Conservation (phyloP, 169 alveolate genomes). For the Eimeria sp. region DNA sequence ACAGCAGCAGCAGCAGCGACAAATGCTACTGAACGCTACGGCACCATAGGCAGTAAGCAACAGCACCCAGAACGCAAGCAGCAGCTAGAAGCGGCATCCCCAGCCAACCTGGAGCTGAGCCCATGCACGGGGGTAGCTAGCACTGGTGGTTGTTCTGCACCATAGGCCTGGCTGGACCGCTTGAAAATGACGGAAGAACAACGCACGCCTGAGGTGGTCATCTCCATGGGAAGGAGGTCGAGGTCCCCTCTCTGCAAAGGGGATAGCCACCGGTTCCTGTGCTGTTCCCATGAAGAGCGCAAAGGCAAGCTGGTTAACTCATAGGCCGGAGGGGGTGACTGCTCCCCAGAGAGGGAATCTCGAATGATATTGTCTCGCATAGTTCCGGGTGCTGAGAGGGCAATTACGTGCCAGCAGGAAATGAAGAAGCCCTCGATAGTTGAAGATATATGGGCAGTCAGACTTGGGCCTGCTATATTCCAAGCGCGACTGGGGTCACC, state of each 20-base stretch:
- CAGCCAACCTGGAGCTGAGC: constrained; percentile 35
- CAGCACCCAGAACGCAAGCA: neutral
- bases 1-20: neutral
- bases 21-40: neutral
- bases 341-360: neutral
- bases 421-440: neutral
- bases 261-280: neutral
- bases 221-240: constrained; percentile 7
- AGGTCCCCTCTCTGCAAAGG: neutral
- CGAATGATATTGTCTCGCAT: neutral
- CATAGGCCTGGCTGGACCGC: constrained; percentile 21
- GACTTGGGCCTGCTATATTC: neutral
- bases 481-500: too few relatives aligned
- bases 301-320: constrained; percentile 26
- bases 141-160: neutral
- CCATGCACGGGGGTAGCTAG: constrained; percentile 1
- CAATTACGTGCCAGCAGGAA: neutral
- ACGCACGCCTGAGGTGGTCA: constrained; percentile 20
- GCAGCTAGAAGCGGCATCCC: neutral
- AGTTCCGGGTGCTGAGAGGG: neutral
- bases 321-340: neutral
- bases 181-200: constrained; percentile 25
- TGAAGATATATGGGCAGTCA: neutral
- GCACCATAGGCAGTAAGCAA: neutral
- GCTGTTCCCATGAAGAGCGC: neutral